These are phyloP conservation scores for Camellia sinensis DNA, from an alignment of 148 eudicot genomes.

Conservation along the genomic window DNA sequence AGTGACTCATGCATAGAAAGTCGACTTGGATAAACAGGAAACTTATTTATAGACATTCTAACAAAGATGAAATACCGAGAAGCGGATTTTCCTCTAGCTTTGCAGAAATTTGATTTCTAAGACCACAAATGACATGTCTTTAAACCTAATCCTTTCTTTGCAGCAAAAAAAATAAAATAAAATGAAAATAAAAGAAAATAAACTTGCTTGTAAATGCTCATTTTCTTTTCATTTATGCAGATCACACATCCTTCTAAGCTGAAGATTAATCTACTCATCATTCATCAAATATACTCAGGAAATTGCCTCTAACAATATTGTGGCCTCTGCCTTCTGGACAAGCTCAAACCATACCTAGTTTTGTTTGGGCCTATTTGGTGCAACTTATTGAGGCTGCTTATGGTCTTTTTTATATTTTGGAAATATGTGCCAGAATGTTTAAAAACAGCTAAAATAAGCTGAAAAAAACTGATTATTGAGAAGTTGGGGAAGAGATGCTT, in stretches of 20 bases:
- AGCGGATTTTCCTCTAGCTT: not conserved
- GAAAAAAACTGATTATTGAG: too few species aligned
- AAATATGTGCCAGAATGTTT: too few species aligned
- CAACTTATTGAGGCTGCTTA: too few species aligned
- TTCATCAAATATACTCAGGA: not conserved
- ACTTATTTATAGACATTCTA: not conserved
- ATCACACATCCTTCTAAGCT: too few species aligned
- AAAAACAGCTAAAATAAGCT: too few species aligned
- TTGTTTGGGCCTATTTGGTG: too few species aligned
- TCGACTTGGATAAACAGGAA: not conserved
- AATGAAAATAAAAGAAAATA: too few species aligned
- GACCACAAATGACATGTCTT: not conserved
- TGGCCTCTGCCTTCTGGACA: not conserved
- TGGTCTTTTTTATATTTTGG: too few species aligned
- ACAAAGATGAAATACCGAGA: not conserved
- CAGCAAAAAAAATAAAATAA: not conserved
- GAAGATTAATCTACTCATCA: not conserved
- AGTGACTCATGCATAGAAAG: too few species aligned
- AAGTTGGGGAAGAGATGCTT: not conserved
- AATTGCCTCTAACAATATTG: not conserved
- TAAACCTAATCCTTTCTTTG: not conserved
- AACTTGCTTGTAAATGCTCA: not conserved
- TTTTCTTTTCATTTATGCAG: not conserved
- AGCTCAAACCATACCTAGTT: not conserved
- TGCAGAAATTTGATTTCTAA: not conserved